Conservation (phyloP, 83 land plant species). For the Thuja plicata region DNA sequence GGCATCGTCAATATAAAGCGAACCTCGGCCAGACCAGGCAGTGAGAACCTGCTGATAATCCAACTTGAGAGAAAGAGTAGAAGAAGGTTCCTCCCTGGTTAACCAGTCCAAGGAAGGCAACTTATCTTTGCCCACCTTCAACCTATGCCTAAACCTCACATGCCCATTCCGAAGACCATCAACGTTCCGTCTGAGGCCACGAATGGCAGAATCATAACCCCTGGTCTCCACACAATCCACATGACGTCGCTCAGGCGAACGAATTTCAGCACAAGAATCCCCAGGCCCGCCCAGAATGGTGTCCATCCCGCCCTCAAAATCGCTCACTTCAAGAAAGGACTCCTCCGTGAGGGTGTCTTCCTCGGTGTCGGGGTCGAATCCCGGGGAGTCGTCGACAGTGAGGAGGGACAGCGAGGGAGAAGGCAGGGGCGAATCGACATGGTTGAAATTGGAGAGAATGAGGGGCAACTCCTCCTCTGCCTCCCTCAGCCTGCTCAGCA, state of each 20-base stretch:
- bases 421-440: background rate
- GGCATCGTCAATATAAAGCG: slow-evolving; percentile 45
- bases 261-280: background rate
- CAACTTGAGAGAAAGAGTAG: slow-evolving; percentile 50
- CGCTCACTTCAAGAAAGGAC: background rate
- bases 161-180: background rate
- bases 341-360: background rate
- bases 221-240: background rate
- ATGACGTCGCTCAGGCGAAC: background rate
- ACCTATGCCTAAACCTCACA: background rate
- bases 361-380: background rate
- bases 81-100: background rate
- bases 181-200: background rate
- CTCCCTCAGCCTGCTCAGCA: background rate
- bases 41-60: slow-evolving; percentile 70
- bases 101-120: background rate
- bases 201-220: background rate
- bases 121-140: background rate
- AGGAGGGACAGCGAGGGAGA: background rate
- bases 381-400: background rate
- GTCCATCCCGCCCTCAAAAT: slow-evolving; percentile 9
- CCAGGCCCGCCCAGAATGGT: background rate
- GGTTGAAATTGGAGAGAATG: slow-evolving; percentile 1
- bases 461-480: background rate
- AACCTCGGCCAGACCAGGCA: slow-evolving; percentile 74